These are phyloP conservation scores for Psilocybe sp. DNA, from an alignment of 768 basidiomycete species.

Conservation along the genomic window DNA sequence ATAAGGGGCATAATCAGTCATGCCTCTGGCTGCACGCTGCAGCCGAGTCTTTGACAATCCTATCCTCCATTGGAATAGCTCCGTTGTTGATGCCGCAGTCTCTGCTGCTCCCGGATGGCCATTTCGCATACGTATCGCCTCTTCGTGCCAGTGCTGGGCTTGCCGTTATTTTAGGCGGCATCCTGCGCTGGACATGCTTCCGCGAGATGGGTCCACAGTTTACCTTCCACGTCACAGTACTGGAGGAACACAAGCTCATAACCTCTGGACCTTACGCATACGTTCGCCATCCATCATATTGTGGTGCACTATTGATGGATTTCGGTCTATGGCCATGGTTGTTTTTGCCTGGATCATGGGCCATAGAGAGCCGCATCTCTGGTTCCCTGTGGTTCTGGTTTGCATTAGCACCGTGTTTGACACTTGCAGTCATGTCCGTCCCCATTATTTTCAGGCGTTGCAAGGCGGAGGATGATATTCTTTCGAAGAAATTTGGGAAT, in stretches of 20 bases:
- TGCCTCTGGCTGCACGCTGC: no score
- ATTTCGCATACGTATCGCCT: no score
- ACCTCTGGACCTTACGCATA: background rate
- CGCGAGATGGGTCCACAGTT: conserved; percentile 2
- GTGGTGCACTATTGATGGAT: background rate
- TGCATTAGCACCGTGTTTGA: background rate
- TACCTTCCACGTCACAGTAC: background rate
- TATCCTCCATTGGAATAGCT: no score
- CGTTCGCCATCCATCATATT: conserved; percentile 2
- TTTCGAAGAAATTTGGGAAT: conserved; percentile 2
- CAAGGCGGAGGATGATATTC: background rate
- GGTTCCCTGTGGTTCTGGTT: background rate
- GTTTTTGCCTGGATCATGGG: background rate
- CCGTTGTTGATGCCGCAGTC: no score
- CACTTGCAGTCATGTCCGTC: background rate
- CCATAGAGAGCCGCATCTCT: background rate
- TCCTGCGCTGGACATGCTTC: conserved; percentile 1
- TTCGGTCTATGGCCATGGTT: background rate
- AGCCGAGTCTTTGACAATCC: no score
- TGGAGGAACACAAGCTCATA: background rate
- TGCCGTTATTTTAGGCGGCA: no score
- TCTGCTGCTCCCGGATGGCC: no score
- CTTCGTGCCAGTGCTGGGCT: no score
- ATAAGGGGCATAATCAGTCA: no score
- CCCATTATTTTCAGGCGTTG: background rate